Conservation (phyloP, 1,139 yeast species). For the Taphrina communis region DNA sequence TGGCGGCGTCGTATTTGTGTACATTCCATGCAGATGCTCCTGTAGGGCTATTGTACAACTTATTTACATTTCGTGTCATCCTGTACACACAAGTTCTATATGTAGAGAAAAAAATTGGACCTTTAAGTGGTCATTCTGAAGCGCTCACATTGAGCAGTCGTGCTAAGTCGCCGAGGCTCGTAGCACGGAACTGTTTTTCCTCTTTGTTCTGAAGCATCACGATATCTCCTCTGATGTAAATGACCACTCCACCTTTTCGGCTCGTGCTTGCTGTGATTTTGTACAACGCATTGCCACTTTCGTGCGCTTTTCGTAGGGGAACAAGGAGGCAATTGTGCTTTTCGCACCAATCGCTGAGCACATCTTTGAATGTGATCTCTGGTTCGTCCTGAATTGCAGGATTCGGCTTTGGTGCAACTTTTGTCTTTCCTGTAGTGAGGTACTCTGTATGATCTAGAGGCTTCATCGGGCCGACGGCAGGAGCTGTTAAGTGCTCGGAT, state of each 20-base stretch:
- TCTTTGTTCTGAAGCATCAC: constrained; percentile 17
- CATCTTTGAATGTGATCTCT: constrained; percentile 57
- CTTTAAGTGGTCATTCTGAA: background rate
- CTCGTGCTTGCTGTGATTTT: constrained; percentile 51
- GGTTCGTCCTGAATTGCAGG: constrained; percentile 17
- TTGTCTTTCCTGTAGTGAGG: constrained; percentile 20
- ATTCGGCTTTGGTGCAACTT: constrained; percentile 9
- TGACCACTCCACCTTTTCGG: constrained; percentile 51
- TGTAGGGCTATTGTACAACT: background rate
- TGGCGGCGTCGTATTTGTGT: too few species aligned
- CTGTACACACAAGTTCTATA: background rate
- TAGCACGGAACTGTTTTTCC: background rate
- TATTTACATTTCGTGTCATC: background rate
- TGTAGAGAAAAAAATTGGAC: background rate
- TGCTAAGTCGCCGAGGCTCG: constrained; percentile 9
- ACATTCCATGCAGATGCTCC: background rate
- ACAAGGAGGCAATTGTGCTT: constrained; percentile 53
- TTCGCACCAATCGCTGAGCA: constrained; percentile 58
- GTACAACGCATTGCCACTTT: constrained; percentile 53
- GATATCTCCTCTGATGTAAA: constrained; percentile 50
- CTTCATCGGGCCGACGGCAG: constrained; percentile 30
- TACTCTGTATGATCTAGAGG: constrained; percentile 21
- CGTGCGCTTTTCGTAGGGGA: constrained; percentile 51
- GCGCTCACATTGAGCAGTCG: background rate
- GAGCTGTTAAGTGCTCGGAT: constrained; percentile 42